These are phyloP conservation scores for Euptelea pleiosperma DNA, from an alignment of 164 flowering plant species.

Conservation along the genomic window DNA sequence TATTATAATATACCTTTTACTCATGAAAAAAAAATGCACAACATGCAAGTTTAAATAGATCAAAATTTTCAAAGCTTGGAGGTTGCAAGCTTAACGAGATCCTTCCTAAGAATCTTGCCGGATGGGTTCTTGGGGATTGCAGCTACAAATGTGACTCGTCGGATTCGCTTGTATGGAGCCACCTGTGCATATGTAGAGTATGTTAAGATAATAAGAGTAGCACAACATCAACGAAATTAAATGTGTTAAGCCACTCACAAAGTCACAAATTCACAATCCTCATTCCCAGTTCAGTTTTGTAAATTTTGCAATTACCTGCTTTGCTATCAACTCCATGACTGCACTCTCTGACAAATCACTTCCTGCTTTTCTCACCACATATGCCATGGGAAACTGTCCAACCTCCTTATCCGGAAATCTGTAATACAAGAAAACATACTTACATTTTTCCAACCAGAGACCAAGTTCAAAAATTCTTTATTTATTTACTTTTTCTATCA, in stretches of 20 bases:
- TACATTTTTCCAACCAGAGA: no score
- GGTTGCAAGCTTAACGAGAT: no score
- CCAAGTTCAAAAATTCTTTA: no score
- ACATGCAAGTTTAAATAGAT: no score
- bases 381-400: slow-evolving; percentile 88
- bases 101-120: no score
- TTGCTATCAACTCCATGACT: slow-evolving; percentile 61
- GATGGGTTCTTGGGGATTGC: slow-evolving; percentile 82
- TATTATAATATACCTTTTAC: no score
- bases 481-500: no score
- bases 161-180: slow-evolving; percentile 82
- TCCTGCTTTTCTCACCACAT: slow-evolving; percentile 64
- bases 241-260: no score
- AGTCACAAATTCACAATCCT: no score
- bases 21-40: no score
- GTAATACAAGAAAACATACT: slow-evolving; percentile 6
- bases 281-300: no score
- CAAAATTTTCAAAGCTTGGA: slow-evolving; percentile 51
- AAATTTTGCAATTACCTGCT: slow-evolving; percentile 42
- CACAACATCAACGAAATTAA: no score
- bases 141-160: slow-evolving; percentile 63
- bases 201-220: neutral
- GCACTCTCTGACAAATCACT: slow-evolving; percentile 37
- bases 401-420: slow-evolving; percentile 77
- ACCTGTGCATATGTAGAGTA: slow-evolving; percentile 32